Percentiles rank a stretch among this genome's conserved stretches.
These are phyloP conservation scores for Talaromyces sp. DNA, from an alignment of 2,329 filamentous ascomycete genomes.

Conservation along the genomic window DNA sequence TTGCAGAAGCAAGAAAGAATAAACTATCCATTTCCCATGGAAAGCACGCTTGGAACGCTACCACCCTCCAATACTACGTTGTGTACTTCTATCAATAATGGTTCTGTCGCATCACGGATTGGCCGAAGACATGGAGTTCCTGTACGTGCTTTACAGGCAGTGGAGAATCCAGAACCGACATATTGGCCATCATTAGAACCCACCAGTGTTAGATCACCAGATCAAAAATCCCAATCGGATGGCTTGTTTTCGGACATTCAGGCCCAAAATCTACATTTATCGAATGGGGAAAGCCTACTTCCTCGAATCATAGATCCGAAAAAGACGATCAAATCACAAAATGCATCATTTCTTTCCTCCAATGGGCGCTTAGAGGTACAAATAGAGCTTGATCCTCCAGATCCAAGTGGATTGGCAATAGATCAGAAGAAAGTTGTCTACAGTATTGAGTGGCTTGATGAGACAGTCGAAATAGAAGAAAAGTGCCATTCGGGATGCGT, in stretches of 20 bases:
- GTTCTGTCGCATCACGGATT: neutral
- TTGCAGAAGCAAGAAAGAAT: slow-evolving; percentile 8
- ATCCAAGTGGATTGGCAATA: neutral
- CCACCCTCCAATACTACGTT: slow-evolving; percentile 13
- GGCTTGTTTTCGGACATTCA: neutral
- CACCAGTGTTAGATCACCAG: neutral
- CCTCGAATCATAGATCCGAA: neutral
- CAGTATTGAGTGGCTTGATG: neutral
- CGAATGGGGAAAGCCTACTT: neutral
- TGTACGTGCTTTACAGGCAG: too few relatives aligned
- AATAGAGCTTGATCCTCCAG: slow-evolving; percentile 2
- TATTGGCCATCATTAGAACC: too few relatives aligned
- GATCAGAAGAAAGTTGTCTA: neutral
- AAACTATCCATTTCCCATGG: slow-evolving; percentile 14
- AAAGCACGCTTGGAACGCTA: slow-evolving; percentile 17
- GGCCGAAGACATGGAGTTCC: neutral
- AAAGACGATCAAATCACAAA: neutral
- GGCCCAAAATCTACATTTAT: neutral
- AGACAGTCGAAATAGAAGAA: neutral
- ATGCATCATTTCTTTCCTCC: neutral
- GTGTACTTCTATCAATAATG: neutral
- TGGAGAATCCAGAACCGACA: neutral
- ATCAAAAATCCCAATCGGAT: neutral
- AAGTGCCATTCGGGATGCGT: neutral
- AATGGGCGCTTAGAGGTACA: slow-evolving; percentile 1